A percentile compares a stretch with the other conserved stretches of the same genome.
phyloP scores from a whole-genome alignment of 176 grass and related monocot species.

The Pharus latifolius region DNA sequence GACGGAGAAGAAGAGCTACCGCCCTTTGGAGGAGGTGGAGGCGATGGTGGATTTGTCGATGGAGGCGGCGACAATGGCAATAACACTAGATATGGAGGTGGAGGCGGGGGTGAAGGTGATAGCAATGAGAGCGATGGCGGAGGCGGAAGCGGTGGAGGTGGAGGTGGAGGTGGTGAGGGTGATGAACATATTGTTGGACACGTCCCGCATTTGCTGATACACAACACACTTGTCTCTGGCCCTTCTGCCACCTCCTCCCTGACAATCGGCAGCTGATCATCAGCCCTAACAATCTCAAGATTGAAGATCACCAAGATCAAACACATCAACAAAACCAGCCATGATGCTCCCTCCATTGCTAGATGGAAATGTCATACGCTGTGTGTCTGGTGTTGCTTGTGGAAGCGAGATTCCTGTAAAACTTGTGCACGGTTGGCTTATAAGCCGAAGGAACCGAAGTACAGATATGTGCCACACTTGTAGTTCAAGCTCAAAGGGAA shows the following conservation, averaged over 20 bases:
- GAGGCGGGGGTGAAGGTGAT: slow-evolving; percentile 10
- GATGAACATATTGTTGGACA: slow-evolving; percentile 49
- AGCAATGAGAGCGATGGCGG: background rate
- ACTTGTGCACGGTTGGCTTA: slow-evolving; percentile 15
- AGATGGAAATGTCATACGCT: background rate
- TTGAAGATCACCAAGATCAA: background rate
- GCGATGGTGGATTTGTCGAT: background rate
- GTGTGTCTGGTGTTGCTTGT: slow-evolving; percentile 19
- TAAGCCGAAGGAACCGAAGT: background rate
- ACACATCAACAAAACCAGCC: background rate
- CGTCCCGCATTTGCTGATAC: slow-evolving; percentile 58
- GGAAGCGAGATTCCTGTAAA: slow-evolving; percentile 24
- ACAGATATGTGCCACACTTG: slow-evolving; percentile 39
- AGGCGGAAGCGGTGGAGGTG: background rate
- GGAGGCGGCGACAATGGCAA: slow-evolving; percentile 21
- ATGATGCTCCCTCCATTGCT: slow-evolving; percentile 9
- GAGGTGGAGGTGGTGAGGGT: slow-evolving; percentile 33
- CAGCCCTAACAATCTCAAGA: background rate
- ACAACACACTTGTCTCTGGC: slow-evolving; percentile 40
- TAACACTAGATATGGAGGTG: slow-evolving; percentile 33
- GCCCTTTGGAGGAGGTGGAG: slow-evolving; percentile 9
- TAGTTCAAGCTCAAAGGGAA: slow-evolving; percentile 27
- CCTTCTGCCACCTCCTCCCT: background rate
- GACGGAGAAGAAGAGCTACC: slow-evolving; percentile 5
- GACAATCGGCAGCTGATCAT: background rate